Evolutionary conservation across 1,284 basidiomycete genomes (phyloP).

Genomic region (Cutaneotrichosporon spelunceum): DNA sequence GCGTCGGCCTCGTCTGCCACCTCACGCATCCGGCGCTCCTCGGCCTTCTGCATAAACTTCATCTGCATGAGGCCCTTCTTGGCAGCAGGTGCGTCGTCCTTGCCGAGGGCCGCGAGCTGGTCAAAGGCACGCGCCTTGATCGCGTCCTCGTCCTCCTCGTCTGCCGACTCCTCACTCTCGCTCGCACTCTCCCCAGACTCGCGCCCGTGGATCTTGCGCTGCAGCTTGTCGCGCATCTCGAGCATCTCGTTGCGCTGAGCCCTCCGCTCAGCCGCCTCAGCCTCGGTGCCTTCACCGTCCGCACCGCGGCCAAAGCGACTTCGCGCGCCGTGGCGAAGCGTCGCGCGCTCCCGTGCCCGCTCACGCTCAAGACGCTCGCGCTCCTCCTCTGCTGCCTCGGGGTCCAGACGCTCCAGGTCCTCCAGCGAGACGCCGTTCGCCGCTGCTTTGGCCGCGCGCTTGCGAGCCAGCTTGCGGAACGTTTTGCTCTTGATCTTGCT

Average conservation of each 20-base stretch:
- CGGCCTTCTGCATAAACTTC: conserved; percentile 94
- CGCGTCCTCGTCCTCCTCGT: conserved; percentile 54
- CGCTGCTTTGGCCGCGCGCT: conserved; percentile 63
- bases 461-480: conserved; percentile 79
- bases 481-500: conserved; percentile 96
- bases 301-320: conserved; percentile 57
- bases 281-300: conserved; percentile 23
- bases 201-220: conserved; percentile 61
- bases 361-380: conserved; percentile 70
- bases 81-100: conserved; percentile 32
- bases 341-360: conserved; percentile 78
- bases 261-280: conserved; percentile 35
- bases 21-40: conserved; percentile 62
- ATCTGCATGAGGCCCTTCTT: conserved; percentile 70
- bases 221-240: conserved; percentile 75
- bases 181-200: conserved; percentile 54
- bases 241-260: conserved; percentile 54
- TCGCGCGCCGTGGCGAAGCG: conserved; percentile 65
- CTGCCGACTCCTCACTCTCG: conserved; percentile 56
- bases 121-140: conserved; percentile 69
- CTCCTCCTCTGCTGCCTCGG: conserved; percentile 60
- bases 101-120: conserved; percentile 61
- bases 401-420: conserved; percentile 53
- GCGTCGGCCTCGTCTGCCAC: conserved; percentile 66
- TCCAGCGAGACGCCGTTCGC: conserved; percentile 51